A percentile compares a stretch with the other conserved stretches of the same genome.
phyloP scores from a whole-genome alignment of 1,284 basidiomycete species.

The Cryptococcus deneoformans region DNA sequence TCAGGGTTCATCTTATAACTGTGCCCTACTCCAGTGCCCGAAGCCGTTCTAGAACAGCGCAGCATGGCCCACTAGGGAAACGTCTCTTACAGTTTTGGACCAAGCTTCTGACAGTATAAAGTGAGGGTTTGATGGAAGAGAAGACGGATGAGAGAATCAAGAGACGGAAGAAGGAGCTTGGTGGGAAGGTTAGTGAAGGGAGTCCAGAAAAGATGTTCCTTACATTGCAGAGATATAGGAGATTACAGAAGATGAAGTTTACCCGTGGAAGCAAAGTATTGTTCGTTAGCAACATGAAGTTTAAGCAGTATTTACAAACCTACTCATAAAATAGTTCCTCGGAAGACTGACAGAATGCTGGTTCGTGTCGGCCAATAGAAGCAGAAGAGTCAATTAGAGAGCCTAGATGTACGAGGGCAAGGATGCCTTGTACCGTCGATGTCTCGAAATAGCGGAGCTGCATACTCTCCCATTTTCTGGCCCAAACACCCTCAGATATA shows the following conservation, averaged over 20 bases:
- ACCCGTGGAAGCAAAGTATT: neutral
- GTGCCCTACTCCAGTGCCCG: too few species aligned
- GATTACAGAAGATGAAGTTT: neutral
- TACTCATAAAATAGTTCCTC: conserved; percentile 28
- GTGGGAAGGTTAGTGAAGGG: neutral
- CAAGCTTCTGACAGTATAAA: too few species aligned
- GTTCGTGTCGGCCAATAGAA: conserved; percentile 16
- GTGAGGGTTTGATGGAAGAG: too few species aligned
- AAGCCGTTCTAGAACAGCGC: too few species aligned
- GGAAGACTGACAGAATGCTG: conserved; percentile 24
- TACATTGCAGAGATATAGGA: neutral
- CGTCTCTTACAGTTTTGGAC: too few species aligned
- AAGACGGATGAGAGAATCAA: too few species aligned
- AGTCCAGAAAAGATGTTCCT: neutral
- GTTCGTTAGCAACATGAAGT: neutral
- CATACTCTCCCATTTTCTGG: conserved; percentile 18
- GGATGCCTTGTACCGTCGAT: conserved; percentile 29
- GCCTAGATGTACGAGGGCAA: neutral
- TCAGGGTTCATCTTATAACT: too few species aligned
- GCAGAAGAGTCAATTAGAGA: neutral
- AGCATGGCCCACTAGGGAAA: too few species aligned
- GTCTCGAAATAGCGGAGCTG: conserved; percentile 33
- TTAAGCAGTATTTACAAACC: conserved; percentile 5
- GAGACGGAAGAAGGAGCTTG: neutral
- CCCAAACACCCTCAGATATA: conserved; percentile 13